Evolutionary conservation across 495 filamentous ascomycete genomes (phyloP), one percentile per base, ranked within the genome.

Genomic region (Cercophora newfieldiana): DNA sequence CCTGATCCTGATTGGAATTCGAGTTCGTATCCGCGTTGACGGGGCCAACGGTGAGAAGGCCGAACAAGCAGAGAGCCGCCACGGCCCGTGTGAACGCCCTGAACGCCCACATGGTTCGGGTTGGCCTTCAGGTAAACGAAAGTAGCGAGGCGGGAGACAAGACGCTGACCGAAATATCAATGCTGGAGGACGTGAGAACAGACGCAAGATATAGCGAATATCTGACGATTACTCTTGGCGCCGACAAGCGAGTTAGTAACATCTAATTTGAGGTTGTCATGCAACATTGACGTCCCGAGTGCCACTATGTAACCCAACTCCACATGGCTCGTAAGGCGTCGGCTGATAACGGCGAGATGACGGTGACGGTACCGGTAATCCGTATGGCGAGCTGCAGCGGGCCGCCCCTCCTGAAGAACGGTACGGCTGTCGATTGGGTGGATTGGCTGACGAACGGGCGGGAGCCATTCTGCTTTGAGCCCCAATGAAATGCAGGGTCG

Each of bases 341-440:
- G 55, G 26, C 55, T 58, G 29, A 29, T 26, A 33, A 29, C n/a
- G n/a, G n/a, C n/a, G n/a, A n/a, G n/a, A n/a, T n/a, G n/a, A n/a
- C n/a, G n/a, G n/a, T n/a, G n/a, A n/a, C n/a, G n/a, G n/a, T 2
- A 5, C 55, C 22, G 29, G 55, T 19, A 21, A 33, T n/a, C 29
- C 18, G 55, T 12, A 58, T 14, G 55, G 55, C 3, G 25, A 37
- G 24, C 55, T 58, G 55, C 55, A 58, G 55, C 55, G 55, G 55
- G 55, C 55, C 55, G 55, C 55, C 55, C 55, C 55, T 22, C 14
- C 33, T 3, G 26, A 58, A 30, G 25, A 19, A 30, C 33, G 55
- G 55, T 30, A 58, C 25, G 7, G 29, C 24, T 3, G 1, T 21
- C 29, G 8, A 58, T 58, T 58, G 55, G 55, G 33, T 37, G 21